Base-by-base conservation (phyloP, 305 asterid genomes). In the Nicotiana rustica region DNA sequence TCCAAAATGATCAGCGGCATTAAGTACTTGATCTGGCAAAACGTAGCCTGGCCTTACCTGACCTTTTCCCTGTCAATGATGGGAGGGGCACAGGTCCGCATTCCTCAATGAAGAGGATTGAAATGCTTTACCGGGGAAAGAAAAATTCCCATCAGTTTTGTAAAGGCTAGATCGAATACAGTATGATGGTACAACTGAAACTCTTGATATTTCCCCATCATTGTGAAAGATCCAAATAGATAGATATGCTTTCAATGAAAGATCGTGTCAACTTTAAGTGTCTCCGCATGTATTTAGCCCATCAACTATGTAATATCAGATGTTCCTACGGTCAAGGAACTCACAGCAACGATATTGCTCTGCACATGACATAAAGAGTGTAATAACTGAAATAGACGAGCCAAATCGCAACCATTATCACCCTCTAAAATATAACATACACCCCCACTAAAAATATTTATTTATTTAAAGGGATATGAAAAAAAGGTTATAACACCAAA, bases 241-340 rank as follows among this genome's bases (percentile, higher is more conserved):
- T 25, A 25, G 29, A 25, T 25, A 25, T 25, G 0, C 29, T 25
- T 25, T 25, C 29, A 0, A 25, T 25, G 29, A 25, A 25, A 25
- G 29, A 25, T 25, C 29, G 29, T 25, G 29, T 25, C 29, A 25
- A 25, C 29, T 25, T 25, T 25, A 25, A 25, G 29, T 25, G 29
- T 25, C 29, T 25, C 29, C 29, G 29, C 1, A 25, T 25, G 29
- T 25, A 25, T 25, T 25, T 0, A 25, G 29, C 29, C 29, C 29
- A 25, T 0, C 29, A 25, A 25, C 29, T 25, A 25, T 0, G 92
- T 89, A 85, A 91, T 96, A 88, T 96, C 99, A 88, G 95, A 89
- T 77, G 93, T 62, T 71, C 98, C 94, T 70, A 97, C 97, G 78
- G 93, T 88, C 71, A 96, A 86, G 68, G 92, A 90, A 44, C 93